Percentiles rank a stretch among this genome's conserved stretches.
Conservation (phyloP, 2,329 filamentous ascomycete species). For the Trichoderma citrinoviride region DNA sequence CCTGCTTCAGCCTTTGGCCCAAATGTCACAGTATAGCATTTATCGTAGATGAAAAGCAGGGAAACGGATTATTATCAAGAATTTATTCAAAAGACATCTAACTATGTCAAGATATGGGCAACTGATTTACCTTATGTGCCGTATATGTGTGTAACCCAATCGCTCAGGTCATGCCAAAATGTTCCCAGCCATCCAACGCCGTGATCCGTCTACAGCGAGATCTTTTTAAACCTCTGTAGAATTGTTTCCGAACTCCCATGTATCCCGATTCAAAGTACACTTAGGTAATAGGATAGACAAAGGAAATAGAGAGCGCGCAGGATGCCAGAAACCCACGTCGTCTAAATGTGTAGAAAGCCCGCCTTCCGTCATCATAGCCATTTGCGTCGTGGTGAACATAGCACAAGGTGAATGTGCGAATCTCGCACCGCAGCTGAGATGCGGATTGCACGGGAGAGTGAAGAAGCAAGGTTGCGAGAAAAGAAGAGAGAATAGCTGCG, state of each 20-base stretch:
- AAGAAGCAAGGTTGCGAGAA: background rate
- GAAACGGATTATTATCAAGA: too few species aligned
- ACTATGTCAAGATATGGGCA: background rate
- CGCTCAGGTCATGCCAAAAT: background rate
- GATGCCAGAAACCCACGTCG: conserved; percentile 2
- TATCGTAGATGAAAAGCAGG: too few species aligned
- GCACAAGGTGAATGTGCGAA: conserved; percentile 1
- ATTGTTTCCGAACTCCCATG: background rate
- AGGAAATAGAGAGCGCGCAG: background rate
- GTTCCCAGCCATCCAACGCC: conserved; percentile 4
- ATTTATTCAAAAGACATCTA: conserved; percentile 1
- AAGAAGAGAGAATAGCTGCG: background rate
- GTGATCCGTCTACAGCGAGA: conserved; percentile 11
- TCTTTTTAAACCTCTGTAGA: background rate
- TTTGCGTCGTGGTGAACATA: conserved; percentile 19
- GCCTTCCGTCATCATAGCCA: conserved; percentile 15
- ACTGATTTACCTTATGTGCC: background rate
- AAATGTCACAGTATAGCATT: too few species aligned
- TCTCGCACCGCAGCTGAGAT: conserved; percentile 1
- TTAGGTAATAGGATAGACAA: background rate
- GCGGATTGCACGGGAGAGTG: background rate
- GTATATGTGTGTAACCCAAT: conserved; percentile 1
- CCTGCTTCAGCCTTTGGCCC: too few species aligned
- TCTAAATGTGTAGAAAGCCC: conserved; percentile 6
- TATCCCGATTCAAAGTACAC: background rate